phyloP scores from a whole-genome alignment of 495 filamentous ascomycete genomes.

The Penicillium taxi region DNA sequence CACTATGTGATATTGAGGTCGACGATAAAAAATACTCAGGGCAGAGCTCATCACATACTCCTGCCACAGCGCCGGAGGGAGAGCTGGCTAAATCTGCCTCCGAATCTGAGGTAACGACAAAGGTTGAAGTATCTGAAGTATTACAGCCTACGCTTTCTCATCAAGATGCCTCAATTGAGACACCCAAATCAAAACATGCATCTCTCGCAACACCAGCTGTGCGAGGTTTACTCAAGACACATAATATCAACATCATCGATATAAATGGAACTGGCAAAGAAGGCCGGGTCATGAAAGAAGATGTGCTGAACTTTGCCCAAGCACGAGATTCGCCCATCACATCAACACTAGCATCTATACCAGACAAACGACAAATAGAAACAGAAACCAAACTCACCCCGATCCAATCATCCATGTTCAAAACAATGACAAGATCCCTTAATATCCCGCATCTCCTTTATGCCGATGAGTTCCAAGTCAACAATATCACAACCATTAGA shows the following conservation, averaged over 20 bases:
- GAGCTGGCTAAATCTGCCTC: conserved; percentile 15
- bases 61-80: conserved; percentile 25
- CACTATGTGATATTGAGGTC: conserved; percentile 49
- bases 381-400: conserved; percentile 57
- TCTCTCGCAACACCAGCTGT: conserved; percentile 87
- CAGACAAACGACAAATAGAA: conserved; percentile 51
- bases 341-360: conserved; percentile 9
- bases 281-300: conserved; percentile 86
- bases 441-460: conserved; percentile 91
- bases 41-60: conserved; percentile 38
- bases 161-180: not conserved
- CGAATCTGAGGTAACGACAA: conserved; percentile 9
- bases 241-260: conserved; percentile 65
- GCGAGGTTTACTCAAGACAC: conserved; percentile 72
- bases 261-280: conserved; percentile 83
- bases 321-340: conserved; percentile 16
- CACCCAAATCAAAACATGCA: conserved; percentile 46
- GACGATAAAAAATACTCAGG: conserved; percentile 51
- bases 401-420: conserved; percentile 92
- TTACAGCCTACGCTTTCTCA: not conserved
- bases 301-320: conserved; percentile 66
- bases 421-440: conserved; percentile 90
- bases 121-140: conserved; percentile 14
- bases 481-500: conserved; percentile 60
- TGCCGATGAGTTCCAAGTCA: conserved; percentile 76